These are phyloP conservation scores for Stygiomarasmius scandens DNA, from an alignment of 1,284 basidiomycete genomes.

Conservation along the genomic window DNA sequence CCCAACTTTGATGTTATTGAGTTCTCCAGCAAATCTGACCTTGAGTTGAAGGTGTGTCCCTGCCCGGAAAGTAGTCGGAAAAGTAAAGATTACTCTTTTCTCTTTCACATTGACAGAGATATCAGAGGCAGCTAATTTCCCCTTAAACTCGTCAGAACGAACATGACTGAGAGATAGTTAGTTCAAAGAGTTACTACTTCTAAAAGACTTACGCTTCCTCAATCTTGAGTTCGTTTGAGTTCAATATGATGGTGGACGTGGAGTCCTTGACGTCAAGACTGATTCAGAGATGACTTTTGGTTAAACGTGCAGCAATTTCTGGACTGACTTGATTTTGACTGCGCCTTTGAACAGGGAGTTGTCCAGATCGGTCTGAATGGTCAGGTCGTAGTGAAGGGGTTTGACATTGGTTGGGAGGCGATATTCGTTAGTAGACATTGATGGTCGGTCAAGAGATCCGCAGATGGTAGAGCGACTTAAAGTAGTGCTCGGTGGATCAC, in stretches of 20 bases:
- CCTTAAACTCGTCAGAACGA: constrained; percentile 58
- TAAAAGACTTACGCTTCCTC: constrained; percentile 52
- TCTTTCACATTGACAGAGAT: constrained; percentile 60
- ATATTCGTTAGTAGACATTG: constrained; percentile 41
- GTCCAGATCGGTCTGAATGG: constrained; percentile 83
- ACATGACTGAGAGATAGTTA: constrained; percentile 58
- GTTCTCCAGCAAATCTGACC: constrained; percentile 62
- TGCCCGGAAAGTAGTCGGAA: constrained; percentile 59
- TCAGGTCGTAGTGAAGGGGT: constrained; percentile 84
- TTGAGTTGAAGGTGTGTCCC: constrained; percentile 67
- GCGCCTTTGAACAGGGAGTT: constrained; percentile 77
- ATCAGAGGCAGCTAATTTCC: constrained; percentile 50
- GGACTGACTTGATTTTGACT: constrained; percentile 68
- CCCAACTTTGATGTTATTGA: constrained; percentile 78
- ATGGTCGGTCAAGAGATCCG: too few species aligned
- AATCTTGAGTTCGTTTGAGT: constrained; percentile 73
- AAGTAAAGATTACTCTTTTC: constrained; percentile 65
- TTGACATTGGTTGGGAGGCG: constrained; percentile 78
- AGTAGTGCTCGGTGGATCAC: too few species aligned
- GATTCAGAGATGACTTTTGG: too few species aligned
- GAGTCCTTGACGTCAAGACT: constrained; percentile 75
- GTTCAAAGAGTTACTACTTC: not conserved
- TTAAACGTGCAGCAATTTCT: not conserved
- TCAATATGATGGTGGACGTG: constrained; percentile 71
- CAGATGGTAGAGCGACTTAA: too few species aligned